Evolutionary conservation across 2,329 filamentous ascomycete species (phyloP).

Genomic region (Periconia digitata): DNA sequence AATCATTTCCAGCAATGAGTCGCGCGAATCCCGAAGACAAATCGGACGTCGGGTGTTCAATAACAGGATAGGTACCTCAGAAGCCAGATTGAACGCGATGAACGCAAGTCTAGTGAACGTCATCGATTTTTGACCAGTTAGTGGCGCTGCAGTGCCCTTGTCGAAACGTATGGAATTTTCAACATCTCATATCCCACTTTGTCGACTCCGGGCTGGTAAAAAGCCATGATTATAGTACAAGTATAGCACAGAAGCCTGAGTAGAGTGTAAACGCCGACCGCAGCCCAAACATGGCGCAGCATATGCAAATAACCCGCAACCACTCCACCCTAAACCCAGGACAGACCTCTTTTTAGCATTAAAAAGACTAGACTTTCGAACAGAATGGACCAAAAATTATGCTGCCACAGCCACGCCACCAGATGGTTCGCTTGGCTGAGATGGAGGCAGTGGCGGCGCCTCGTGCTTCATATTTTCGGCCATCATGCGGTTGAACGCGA

Average conservation of each 20-base stretch:
- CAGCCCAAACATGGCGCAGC: conserved; percentile 25
- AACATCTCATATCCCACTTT: conserved; percentile 1
- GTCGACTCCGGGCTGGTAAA: conserved; percentile 31
- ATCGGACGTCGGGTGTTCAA: no score
- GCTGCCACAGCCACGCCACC: conserved; percentile 26
- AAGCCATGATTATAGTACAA: conserved; percentile 35
- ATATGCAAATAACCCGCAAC: conserved; percentile 33
- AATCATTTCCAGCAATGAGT: no score
- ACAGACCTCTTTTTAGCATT: conserved; percentile 21
- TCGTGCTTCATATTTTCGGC: conserved; percentile 85
- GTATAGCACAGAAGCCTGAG: conserved; percentile 38
- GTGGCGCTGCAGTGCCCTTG: not conserved
- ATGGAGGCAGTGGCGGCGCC: conserved; percentile 49
- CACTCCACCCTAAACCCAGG: conserved; percentile 19
- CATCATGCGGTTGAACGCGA: conserved; percentile 93
- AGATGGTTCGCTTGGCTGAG: conserved; percentile 21
- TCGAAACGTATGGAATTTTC: not conserved
- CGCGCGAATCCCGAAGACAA: no score
- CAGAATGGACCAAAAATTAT: conserved; percentile 16
- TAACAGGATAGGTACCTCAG: no score
- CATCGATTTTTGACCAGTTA: not conserved
- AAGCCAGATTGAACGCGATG: not conserved
- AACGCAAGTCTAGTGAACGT: not conserved
- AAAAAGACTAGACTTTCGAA: conserved; percentile 18
- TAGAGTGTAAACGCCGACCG: conserved; percentile 40